A percentile compares a stretch with the other conserved stretches of the same genome.
These are phyloP conservation scores for Barnettozyma wickerhamii DNA, from an alignment of 805 yeast genomes.

Conservation along the genomic window DNA sequence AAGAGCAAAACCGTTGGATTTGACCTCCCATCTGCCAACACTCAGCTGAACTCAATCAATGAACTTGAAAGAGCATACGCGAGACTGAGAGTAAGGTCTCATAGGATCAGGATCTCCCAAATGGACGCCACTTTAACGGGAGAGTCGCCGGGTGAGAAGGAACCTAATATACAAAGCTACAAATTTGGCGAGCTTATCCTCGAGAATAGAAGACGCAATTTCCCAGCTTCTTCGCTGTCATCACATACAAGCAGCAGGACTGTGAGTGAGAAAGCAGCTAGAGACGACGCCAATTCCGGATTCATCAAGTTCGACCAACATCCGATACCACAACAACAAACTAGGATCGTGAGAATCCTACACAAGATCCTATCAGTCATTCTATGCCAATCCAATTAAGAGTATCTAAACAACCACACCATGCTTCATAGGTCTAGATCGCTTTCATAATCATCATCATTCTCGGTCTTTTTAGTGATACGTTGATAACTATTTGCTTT, in stretches of 20 bases:
- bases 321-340: neutral
- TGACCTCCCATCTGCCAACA: neutral
- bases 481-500: constrained; percentile 30
- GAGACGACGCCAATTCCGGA: neutral
- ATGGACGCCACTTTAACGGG: neutral
- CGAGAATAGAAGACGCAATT: constrained; percentile 8
- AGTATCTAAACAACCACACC: neutral
- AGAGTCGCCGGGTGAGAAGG: neutral
- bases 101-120: neutral
- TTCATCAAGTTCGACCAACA: neutral
- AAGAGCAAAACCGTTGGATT: neutral
- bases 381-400: constrained; percentile 1
- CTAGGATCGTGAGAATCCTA: neutral
- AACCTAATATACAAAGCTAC: neutral
- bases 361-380: constrained; percentile 1
- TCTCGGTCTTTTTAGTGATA: constrained; percentile 11
- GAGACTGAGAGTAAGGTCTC: neutral
- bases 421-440: constrained; percentile 30
- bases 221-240: neutral
- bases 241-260: neutral
- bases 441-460: constrained; percentile 30
- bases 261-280: neutral
- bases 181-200: constrained; percentile 10
- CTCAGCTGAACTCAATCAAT: neutral
- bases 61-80: neutral